These are phyloP conservation scores for Microstegium vimineum DNA, from an alignment of 176 grass and related monocot species.

Conservation along the genomic window DNA sequence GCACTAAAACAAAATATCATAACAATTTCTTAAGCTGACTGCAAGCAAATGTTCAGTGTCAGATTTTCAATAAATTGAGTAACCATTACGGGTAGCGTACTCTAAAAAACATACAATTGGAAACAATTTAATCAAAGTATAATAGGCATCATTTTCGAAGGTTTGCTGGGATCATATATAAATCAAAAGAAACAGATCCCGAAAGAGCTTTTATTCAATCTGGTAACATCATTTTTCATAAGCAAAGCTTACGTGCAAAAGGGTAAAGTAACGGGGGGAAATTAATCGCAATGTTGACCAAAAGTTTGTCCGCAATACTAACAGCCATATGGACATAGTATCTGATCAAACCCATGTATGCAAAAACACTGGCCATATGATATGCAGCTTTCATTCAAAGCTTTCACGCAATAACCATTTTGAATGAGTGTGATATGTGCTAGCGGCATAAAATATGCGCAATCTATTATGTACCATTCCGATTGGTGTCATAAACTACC, in stretches of 20 bases:
- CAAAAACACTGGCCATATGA: background rate
- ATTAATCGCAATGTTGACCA: background rate
- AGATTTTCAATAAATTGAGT: background rate
- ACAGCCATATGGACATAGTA: background rate
- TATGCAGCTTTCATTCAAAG: background rate
- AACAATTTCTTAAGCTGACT: background rate
- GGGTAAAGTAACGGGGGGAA: background rate
- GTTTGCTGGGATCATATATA: slow-evolving; percentile 15
- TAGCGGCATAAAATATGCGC: background rate
- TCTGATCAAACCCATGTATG: background rate
- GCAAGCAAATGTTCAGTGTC: slow-evolving; percentile 7
- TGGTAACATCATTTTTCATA: background rate
- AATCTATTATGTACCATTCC: background rate
- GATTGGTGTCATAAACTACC: background rate
- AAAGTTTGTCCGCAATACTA: background rate
- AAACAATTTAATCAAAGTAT: background rate
- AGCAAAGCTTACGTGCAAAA: background rate
- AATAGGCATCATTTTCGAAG: background rate
- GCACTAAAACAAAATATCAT: background rate
- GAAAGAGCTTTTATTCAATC: background rate
- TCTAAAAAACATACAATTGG: background rate
- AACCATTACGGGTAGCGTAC: background rate
- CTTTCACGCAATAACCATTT: background rate
- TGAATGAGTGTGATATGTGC: background rate
- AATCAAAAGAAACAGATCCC: slow-evolving; percentile 11